Conservation (phyloP, 1,139 yeast species). For the Saccharomycopsis crataegensis region DNA sequence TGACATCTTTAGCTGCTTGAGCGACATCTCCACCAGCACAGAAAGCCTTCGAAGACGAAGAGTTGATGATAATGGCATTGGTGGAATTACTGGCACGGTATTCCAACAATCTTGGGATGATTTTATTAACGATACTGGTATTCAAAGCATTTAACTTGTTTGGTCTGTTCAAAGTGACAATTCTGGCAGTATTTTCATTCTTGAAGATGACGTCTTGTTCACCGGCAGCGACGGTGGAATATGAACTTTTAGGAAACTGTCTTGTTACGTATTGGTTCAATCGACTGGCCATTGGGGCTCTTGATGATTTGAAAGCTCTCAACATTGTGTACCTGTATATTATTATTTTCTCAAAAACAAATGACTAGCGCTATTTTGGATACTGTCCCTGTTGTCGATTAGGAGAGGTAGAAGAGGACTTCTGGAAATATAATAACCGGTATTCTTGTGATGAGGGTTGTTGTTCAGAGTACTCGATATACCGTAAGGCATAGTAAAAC, state of each 20-base stretch:
- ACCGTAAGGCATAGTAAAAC: no score
- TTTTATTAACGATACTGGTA: conserved; percentile 66
- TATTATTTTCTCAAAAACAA: not conserved
- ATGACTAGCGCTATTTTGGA: no score
- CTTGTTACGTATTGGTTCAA: not conserved
- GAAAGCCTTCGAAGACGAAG: conserved; percentile 42
- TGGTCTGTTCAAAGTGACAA: conserved; percentile 73
- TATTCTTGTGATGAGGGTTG: no score
- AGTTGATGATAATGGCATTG: conserved; percentile 60
- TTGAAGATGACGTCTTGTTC: conserved; percentile 50
- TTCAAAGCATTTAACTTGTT: conserved; percentile 80
- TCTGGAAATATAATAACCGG: no score
- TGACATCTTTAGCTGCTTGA: conserved; percentile 44
- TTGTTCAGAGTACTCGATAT: no score
- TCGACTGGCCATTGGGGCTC: not conserved
- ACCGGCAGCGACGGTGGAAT: not conserved
- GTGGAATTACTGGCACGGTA: conserved; percentile 64
- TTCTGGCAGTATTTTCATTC: conserved; percentile 59
- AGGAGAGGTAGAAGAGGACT: no score
- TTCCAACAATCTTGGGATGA: conserved; percentile 69
- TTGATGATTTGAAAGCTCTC: not conserved
- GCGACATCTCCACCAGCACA: conserved; percentile 97
- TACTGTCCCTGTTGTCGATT: no score
- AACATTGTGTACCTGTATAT: not conserved
- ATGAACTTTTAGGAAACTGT: not conserved